phyloP scores from a whole-genome alignment of 2,329 filamentous ascomycete species.

The Spiromastix sp. region DNA sequence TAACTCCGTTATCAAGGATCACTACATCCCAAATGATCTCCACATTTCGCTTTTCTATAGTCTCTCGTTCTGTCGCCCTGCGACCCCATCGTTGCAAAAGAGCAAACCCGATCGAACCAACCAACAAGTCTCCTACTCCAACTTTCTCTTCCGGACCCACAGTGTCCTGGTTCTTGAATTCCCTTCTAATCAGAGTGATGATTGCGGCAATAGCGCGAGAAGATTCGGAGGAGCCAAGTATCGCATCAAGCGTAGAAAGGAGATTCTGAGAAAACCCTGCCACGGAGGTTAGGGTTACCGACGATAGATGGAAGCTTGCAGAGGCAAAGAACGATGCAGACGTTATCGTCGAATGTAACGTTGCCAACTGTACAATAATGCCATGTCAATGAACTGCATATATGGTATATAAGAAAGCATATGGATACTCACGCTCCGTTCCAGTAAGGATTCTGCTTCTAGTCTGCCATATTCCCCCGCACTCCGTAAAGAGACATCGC shows the following conservation, averaged over 20 bases:
- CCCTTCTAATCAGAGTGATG: slow-evolving; percentile 35
- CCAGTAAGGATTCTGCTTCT: slow-evolving; percentile 35
- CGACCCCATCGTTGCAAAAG: slow-evolving; percentile 37
- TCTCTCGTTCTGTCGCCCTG: slow-evolving; percentile 31
- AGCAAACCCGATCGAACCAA: slow-evolving; percentile 35
- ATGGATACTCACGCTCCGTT: slow-evolving; percentile 31
- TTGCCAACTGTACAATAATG: slow-evolving; percentile 27
- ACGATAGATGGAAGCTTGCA: slow-evolving; percentile 36
- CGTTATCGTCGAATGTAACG: slow-evolving; percentile 35
- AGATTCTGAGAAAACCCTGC: slow-evolving; percentile 34
- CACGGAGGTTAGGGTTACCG: slow-evolving; percentile 33
- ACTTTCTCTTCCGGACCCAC: slow-evolving; percentile 23
- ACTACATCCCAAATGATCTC: slow-evolving; percentile 39
- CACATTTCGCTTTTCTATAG: slow-evolving; percentile 31
- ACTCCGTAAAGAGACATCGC: slow-evolving; percentile 33
- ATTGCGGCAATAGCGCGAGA: slow-evolving; percentile 39
- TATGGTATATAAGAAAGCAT: not conserved
- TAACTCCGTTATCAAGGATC: slow-evolving; percentile 35
- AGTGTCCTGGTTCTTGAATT: slow-evolving; percentile 30
- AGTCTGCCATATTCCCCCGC: slow-evolving; percentile 35
- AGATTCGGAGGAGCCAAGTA: slow-evolving; percentile 38
- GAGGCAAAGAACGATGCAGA: slow-evolving; percentile 38
- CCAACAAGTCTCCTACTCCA: slow-evolving; percentile 33
- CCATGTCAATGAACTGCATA: slow-evolving; percentile 6
- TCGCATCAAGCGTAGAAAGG: slow-evolving; percentile 35